Conservation (phyloP, 2,329 filamentous ascomycete genomes). For the Hypocrella siamensis region DNA sequence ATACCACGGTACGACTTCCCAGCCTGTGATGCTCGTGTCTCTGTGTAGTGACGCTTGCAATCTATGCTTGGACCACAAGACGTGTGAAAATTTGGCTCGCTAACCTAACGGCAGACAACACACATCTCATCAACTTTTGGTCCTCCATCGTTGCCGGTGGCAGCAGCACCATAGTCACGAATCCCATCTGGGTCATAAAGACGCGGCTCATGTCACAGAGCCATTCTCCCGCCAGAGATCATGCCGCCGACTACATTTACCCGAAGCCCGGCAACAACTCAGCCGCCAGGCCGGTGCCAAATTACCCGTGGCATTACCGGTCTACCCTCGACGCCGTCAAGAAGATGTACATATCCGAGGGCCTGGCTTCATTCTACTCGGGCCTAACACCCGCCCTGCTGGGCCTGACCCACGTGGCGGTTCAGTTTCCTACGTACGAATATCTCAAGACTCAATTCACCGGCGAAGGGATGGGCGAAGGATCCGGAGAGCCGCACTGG, state of each 20-base stretch:
- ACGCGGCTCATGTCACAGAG: conserved; percentile 94
- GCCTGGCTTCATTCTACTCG: conserved; percentile 83
- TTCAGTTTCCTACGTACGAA: conserved; percentile 94
- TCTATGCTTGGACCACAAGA: too few species aligned
- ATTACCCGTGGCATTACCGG: conserved; percentile 78
- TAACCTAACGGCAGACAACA: conserved; percentile 40
- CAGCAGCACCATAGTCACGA: conserved; percentile 86
- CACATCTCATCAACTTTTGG: conserved; percentile 66
- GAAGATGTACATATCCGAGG: conserved; percentile 92
- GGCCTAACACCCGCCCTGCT: conserved; percentile 84
- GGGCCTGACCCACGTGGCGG: conserved; percentile 85
- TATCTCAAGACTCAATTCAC: conserved; percentile 84
- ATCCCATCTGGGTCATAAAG: conserved; percentile 99
- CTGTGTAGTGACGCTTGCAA: too few species aligned
- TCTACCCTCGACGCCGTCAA: conserved; percentile 80
- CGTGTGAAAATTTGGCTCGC: not conserved
- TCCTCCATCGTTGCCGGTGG: conserved; percentile 83
- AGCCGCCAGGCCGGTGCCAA: conserved; percentile 36
- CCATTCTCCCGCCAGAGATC: conserved; percentile 30
- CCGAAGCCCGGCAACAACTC: conserved; percentile 37
- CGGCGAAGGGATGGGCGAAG: conserved; percentile 70
- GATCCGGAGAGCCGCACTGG: conserved; percentile 46
- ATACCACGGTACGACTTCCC: conserved; percentile 36
- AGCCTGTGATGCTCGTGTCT: too few species aligned
- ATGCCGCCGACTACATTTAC: conserved; percentile 26